These are phyloP conservation scores for Gloeophyllum trabeum DNA, from an alignment of 768 basidiomycete species.

Conservation along the genomic window DNA sequence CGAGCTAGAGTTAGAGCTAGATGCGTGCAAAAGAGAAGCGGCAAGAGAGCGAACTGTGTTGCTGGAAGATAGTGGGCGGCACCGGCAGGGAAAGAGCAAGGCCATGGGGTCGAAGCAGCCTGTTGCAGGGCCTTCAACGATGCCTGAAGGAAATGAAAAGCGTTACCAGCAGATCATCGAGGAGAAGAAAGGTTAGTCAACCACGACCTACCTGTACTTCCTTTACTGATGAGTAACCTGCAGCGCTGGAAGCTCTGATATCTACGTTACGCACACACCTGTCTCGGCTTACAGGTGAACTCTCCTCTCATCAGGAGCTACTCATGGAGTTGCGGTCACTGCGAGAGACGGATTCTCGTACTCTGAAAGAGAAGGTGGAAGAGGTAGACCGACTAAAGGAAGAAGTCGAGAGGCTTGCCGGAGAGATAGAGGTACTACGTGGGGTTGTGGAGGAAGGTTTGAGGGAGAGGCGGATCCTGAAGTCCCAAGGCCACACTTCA, in stretches of 20 bases:
- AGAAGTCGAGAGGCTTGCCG: constrained; percentile 73
- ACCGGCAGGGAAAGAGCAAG: constrained; percentile 21
- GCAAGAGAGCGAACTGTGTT: constrained; percentile 49
- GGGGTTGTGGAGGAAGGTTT: constrained; percentile 84
- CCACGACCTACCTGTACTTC: not conserved
- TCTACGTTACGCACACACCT: constrained; percentile 64
- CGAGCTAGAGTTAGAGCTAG: constrained; percentile 81
- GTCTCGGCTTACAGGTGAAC: constrained; percentile 64
- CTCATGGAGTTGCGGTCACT: constrained; percentile 54
- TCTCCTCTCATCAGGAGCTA: constrained; percentile 65
- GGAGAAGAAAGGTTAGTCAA: constrained; percentile 76
- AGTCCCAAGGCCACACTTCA: constrained; percentile 28
- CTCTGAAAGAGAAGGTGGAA: constrained; percentile 44
- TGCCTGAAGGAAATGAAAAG: constrained; percentile 12
- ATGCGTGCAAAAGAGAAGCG: constrained; percentile 73
- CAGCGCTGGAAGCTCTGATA: constrained; percentile 78
- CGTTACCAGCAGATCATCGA: constrained; percentile 72
- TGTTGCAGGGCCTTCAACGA: constrained; percentile 13
- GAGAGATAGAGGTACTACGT: constrained; percentile 80
- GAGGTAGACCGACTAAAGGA: constrained; percentile 59
- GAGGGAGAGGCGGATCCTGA: constrained; percentile 49
- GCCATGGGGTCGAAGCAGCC: constrained; percentile 4
- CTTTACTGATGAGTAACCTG: constrained; percentile 5
- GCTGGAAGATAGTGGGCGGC: constrained; percentile 45
- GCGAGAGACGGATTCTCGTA: constrained; percentile 49